Base-by-base conservation (phyloP, 192 early-diverging fungal species). In the Coemansia sp. region DNA sequence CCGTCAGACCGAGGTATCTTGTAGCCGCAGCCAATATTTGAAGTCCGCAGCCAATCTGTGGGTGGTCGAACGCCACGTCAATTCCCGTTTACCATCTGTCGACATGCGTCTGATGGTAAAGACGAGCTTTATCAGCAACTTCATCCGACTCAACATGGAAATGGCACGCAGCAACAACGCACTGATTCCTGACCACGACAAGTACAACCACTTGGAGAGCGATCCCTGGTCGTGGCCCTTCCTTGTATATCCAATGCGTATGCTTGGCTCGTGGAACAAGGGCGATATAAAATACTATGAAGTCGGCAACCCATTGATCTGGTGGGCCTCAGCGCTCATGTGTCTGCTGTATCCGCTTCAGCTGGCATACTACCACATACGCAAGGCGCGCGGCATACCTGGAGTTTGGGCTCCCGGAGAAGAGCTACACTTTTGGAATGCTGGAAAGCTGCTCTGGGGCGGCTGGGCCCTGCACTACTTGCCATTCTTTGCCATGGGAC, bases 401-500 rank as follows among this genome's bases (percentile, higher is more conserved):
- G 69, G 63, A 40, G 70, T 62, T 39, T 74, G 75, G 71, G 64
- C 33, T 29, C 55, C 65, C 60, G 80, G 62, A n/a, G 72, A 68
- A 64, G 85, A 89, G 75, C 69, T 86, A 39, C 76, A 90, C 41
- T 81, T 91, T 46, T 83, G 87, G 70, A 81, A 86, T 68, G 81
- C 81, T 12, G 85, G 87, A 31, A 93, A 94, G 40, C 95, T 96
- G 86, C 87, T 97, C 70, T 90, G 92, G 68, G 70, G 94, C 47
- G 91, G 87, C 33, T 98, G 94, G 92, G 70, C 80, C 22, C 76
- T 97, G 64, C 96, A 98, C 76, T 98, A 93, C 77, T 36, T 94
- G 16, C 96, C 97, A 27, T 98, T 97, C 86, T 96, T 93, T 72
- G 67, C 95, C 41, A 94, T 95, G 93, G 96, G 95, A 18, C 89